Evolutionary conservation across 2,329 filamentous ascomycete genomes (phyloP).

Genomic region (Dryadomyces quercus-mongolicae): DNA sequence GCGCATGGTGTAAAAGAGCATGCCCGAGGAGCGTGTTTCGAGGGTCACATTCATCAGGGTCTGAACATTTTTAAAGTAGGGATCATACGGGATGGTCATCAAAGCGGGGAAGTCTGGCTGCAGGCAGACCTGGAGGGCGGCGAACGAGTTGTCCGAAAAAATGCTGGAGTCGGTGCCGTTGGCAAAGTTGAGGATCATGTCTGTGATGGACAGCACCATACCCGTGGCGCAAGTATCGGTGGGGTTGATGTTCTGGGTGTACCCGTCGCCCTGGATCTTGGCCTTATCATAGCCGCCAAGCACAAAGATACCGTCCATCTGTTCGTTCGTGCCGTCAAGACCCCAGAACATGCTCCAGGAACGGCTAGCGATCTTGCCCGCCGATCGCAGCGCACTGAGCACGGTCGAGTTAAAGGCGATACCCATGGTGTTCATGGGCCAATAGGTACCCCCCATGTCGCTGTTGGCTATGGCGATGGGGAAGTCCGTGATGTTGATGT

Average conservation of each 20-base stretch:
- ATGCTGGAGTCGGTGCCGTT: conserved; percentile 21
- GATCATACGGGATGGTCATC: conserved; percentile 13
- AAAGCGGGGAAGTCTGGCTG: conserved; percentile 11
- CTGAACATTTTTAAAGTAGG: conserved; percentile 11
- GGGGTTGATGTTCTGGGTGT: conserved; percentile 12
- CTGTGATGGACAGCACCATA: conserved; percentile 17
- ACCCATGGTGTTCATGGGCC: conserved; percentile 15
- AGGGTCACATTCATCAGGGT: conserved; percentile 1
- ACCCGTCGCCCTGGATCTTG: conserved; percentile 12
- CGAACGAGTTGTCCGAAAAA: conserved; percentile 7
- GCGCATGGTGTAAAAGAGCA: conserved; percentile 12
- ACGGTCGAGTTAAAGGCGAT: conserved; percentile 20
- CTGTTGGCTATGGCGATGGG: conserved; percentile 13
- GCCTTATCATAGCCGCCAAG: conserved; percentile 19
- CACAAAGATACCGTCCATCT: conserved; percentile 16
- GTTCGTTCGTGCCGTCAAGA: conserved; percentile 7
- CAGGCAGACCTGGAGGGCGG: conserved; percentile 12
- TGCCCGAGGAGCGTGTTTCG: conserved; percentile 9
- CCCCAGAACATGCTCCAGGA: conserved; percentile 22
- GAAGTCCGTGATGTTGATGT: conserved; percentile 10
- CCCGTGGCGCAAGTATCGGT: conserved; percentile 14
- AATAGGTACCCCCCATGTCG: conserved; percentile 15
- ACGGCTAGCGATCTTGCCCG: conserved; percentile 17
- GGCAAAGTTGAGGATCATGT: conserved; percentile 20
- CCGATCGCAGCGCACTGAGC: conserved; percentile 14